Evolutionary conservation across 169 alveolate species (phyloP), one percentile per base, ranked within the genome.

Genomic region (Babesia ovata): DNA sequence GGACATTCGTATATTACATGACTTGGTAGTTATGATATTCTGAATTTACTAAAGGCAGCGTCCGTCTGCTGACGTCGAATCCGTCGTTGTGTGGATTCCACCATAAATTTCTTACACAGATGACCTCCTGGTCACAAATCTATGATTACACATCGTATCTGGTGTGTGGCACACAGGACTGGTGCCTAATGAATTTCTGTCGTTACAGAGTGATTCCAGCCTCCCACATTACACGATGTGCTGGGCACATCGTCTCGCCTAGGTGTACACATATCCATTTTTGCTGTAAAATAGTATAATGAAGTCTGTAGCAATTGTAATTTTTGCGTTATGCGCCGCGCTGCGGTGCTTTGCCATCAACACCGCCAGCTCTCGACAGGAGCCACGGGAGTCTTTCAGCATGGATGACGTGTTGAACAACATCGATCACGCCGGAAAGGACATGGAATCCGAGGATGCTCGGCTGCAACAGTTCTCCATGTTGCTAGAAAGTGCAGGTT

Each of bases 341-440:
- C 39, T 24, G 14, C n/a, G 16, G 53, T 59, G 53, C 29, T 44
- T 36, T 8, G 77, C 28, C 26, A 14, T 66, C 26, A 66, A 66
- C 33, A 9, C 39, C n/a, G 58, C 75, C 21, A 4, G 52, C n/a
- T 33, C 46, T 4, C 28, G 22, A 39, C 42, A 33, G 29, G 75
- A 66, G 63, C 22, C 63, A 26, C 61, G 75, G 17, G 75, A 66
- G 62, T 19, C 28, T 33, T 66, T 66, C 58, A 8, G 62, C n/a
- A 29, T 22, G 63, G 75, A 66, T 7, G 75, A 66, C 19, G 14
- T 66, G 16, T 21, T 22, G 19, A 44, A 39, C 19, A 33, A 39
- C 22, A 19, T 28, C 19, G n/a, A 46, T 0, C 39, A 14, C 8
- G 39, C 4, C 26, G 24, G 19, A 4, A 16, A 52, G 14, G 44